These are phyloP conservation scores for Pseudogymnoascus sp. DNA, from an alignment of 2,329 filamentous ascomycete genomes.

Conservation along the genomic window DNA sequence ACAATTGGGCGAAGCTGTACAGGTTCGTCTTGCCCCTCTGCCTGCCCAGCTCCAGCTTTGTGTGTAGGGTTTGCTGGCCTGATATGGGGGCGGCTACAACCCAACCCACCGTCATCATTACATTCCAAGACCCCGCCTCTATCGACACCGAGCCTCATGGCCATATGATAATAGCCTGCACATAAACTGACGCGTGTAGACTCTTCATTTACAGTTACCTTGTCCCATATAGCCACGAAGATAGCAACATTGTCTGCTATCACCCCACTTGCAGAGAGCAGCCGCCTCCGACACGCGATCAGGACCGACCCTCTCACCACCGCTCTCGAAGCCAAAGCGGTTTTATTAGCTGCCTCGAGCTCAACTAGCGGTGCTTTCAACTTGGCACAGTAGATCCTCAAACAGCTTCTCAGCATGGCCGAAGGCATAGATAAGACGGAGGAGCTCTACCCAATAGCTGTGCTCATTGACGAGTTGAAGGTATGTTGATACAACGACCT, in stretches of 20 bases:
- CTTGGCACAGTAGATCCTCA: constrained; percentile 1
- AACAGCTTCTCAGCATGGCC: constrained; percentile 58
- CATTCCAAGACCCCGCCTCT: constrained; percentile 9
- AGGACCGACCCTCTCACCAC: constrained; percentile 7
- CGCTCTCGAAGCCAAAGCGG: not conserved
- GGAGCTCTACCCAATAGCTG: constrained; percentile 99
- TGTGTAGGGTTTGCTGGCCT: constrained; percentile 4
- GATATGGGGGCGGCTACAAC: constrained; percentile 8
- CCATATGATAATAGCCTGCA: not conserved
- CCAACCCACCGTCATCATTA: constrained; percentile 9
- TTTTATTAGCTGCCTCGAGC: constrained; percentile 4
- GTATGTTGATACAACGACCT: constrained; percentile 42
- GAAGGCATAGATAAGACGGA: constrained; percentile 86
- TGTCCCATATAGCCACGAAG: not conserved
- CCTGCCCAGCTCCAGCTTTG: not conserved
- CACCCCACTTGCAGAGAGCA: constrained; percentile 6
- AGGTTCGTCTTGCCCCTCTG: constrained; percentile 1
- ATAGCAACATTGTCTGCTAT: constrained; percentile 7
- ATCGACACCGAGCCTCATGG: not conserved
- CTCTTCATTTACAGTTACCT: constrained; percentile 3
- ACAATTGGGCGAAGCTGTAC: constrained; percentile 9
- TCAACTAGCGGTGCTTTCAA: constrained; percentile 9
- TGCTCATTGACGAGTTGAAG: constrained; percentile 99
- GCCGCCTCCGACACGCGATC: constrained; percentile 3
- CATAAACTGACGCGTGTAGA: constrained; percentile 6